Evolutionary conservation across 345 rosid species (phyloP), one percentile per base, ranked within the genome.

Genomic region (Arabidopsis arenosa): DNA sequence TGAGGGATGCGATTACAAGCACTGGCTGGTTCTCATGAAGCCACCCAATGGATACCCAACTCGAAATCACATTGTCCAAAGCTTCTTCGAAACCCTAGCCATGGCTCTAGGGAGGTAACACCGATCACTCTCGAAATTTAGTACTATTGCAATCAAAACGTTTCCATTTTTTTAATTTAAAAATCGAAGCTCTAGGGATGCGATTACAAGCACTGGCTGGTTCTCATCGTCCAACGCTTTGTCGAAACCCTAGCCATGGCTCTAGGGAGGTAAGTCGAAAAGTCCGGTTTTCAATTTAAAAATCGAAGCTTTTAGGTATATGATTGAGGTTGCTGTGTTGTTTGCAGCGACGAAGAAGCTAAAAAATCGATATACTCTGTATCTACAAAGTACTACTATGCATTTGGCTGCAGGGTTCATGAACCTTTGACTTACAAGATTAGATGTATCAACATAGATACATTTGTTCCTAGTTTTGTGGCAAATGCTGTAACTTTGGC

Each of bases 321-420:
- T 73, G 43, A 67, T 17, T 68, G 36, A 41, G 23, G 28, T 26
- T 41, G 14, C 37, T 18, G 35, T 44, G 60, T 30, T 71, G 11
- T 67, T 37, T 49, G 55, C 68, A 79, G 80, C 7, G 83, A 81
- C 59, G 83, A 79, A 55, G 83, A 86, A 59, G 90, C 86, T 1
- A 82, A 79, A 79, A 84, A 59, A 68, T 75, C 83, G 5, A 81
- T 86, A 9, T 84, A 82, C 58, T 84, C 87, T 53, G 87, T 84
- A 18, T 86, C 90, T n/a, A 81, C 90, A 11, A 84, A 77, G 62
- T 83, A 82, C 45, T 79, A 82, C 44, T 82, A 79, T 73, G 84
- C 84, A 58, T 82, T 84, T 77, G 84, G 84, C 8, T 80, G 87
- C 76, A 76, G 67, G 59, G 64, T 78, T 23, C 66, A 76, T 18